Percentiles rank a stretch among this genome's conserved stretches.
phyloP scores from a whole-genome alignment of 1,139 yeast species.

The Saccharomyces hybrid region DNA sequence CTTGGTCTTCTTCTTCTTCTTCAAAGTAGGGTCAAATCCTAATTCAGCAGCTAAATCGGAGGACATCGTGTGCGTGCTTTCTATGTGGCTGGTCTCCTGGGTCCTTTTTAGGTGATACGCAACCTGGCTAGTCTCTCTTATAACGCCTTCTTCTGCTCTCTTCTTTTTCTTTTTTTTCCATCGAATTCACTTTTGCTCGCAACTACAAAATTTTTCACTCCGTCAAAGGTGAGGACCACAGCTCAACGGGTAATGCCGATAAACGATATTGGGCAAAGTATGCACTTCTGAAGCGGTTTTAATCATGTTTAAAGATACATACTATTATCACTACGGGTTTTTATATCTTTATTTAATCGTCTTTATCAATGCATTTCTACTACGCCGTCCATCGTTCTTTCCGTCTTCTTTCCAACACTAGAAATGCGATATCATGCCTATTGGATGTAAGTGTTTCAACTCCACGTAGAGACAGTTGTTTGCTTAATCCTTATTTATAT shows the following conservation, averaged over 20 bases:
- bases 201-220: constrained; percentile 56
- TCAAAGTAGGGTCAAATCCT: constrained; percentile 70
- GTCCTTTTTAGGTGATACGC: background rate
- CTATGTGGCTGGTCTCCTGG: background rate
- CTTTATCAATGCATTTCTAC: background rate
- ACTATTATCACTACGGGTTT: background rate
- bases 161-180: constrained; percentile 26
- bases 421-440: background rate
- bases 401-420: background rate
- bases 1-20: constrained; percentile 76
- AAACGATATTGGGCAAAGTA: background rate
- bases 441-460: background rate
- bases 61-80: constrained; percentile 14
- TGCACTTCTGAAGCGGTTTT: background rate
- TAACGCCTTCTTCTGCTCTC: constrained; percentile 14
- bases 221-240: constrained; percentile 61
- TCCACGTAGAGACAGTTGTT: background rate
- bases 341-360: background rate
- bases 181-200: constrained; percentile 17
- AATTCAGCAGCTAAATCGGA: constrained; percentile 42
- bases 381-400: background rate
- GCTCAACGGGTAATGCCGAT: constrained; percentile 41
- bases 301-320: background rate
- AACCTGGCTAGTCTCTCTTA: background rate
- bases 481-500: constrained; percentile 4